Base-by-base conservation (phyloP, 164 flowering plant species). In the Dillenia turbinata region DNA sequence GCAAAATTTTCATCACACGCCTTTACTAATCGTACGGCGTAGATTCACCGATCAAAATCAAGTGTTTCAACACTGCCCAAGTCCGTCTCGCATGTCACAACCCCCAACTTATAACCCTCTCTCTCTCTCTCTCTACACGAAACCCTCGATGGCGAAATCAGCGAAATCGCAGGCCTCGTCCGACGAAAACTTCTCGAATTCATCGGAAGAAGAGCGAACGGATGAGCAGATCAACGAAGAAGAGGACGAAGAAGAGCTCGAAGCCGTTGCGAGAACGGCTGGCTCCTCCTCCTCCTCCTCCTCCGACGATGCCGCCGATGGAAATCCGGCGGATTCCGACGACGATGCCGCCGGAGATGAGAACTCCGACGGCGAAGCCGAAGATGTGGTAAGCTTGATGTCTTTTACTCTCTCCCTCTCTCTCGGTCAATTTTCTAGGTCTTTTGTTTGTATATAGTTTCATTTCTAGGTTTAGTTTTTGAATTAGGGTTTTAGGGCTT, bases 201-300 rank as follows among this genome's bases (percentile, higher is more conserved):
- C 81, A 9, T 81, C 89, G 19, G 87, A 81, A 49, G 92, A 86
- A 24, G 96, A 89, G 68, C 84, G 59, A 44, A 44, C 78, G 67
- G 77, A 79, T 62, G 87, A 75, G 24, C 84, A 76, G 73, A 61
- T 77, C 56, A 69, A 70, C 52, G 84, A 77, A 14, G 84, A 82
- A 52, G 96, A 77, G 13, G 96, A 90, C 72, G 94, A 90, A 57
- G 94, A 90, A 69, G 94, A 90, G 76, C 82, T 88, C 33, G 89
- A 86, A 62, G 97, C 97, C 12, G 97, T 90, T 5, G 92, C 86
- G 43, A 81, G 87, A 68, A 56, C 90, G 16, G 81, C 76, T 19
- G 77, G 24, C 16, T 76, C 81, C 15, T n/a, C n/a, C n/a, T n/a
- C n/a, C n/a, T n/a, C n/a, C n/a, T n/a, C n/a, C n/a, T n/a, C n/a